Base-by-base conservation (phyloP, 1,139 yeast genomes). In the Ogataea hybrid region DNA sequence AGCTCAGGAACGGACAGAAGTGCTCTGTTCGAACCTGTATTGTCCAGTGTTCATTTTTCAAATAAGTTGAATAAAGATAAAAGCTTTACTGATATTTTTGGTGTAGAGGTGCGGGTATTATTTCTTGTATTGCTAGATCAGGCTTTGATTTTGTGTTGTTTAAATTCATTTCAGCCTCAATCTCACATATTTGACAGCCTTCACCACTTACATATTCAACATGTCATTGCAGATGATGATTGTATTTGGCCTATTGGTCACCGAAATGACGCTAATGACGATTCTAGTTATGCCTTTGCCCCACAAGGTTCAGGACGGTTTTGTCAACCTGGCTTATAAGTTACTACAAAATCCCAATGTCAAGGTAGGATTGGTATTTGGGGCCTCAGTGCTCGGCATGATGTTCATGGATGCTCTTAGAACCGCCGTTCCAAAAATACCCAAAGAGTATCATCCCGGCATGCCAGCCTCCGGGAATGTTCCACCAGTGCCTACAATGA, bases 261-360 rank as follows among this genome's bases (percentile, higher is more conserved):
- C 63, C 18, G 83, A 83, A 60, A 79, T 82, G 85, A 62, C 62
- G 1, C 53, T 70, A 10, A 64, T 82, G 39, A 65, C 79, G 25
- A 43, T 78, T 2, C 59, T 82, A 41, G 79, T 82, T 14, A 61
- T 81, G 51, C 90, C 90, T 27, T 64, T 83, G 48, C 89, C 89
- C 8, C 71, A 69, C 43, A 59, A 62, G n/a, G 48, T 83, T 4
- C 73, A 87, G 48, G 65, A 67, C 42, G 64, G 64, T 17, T 59
- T 78, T 15, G 73, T 76, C 35, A 58, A 62, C n/a, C 29, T 66
- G 1, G 70, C 71, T 41, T 64, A 67, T 39, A 50, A 51, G 18
- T 50, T 71, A 22, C 57, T 60, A 16, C 46, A 47, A 4, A 70
- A 68, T 39, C 66, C 66, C 31, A 76, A 81, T 57, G 67, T 71